Evolutionary conservation across 768 basidiomycete species (phyloP).

Genomic region (Leccinum disarticulatum): DNA sequence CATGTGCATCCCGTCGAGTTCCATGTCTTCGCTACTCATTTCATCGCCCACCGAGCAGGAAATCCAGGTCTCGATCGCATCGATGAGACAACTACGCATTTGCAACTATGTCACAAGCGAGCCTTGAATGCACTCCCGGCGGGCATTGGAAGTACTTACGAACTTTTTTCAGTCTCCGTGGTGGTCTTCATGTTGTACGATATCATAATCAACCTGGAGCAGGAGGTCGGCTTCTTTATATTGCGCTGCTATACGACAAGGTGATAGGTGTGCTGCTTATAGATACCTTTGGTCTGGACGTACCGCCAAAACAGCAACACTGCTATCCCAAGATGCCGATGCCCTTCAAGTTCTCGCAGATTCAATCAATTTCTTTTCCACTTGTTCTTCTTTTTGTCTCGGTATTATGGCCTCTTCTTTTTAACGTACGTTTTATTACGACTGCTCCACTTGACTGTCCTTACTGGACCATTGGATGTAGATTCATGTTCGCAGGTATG

Average conservation of each 20-base stretch:
- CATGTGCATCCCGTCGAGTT: not conserved
- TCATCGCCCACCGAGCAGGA: slow-evolving; percentile 5
- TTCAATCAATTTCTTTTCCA: slow-evolving; percentile 12
- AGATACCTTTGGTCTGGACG: slow-evolving; percentile 22
- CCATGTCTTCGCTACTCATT: slow-evolving; percentile 13
- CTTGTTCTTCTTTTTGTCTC: slow-evolving; percentile 21
- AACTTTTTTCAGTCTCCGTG: slow-evolving; percentile 13
- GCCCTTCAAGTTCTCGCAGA: not conserved
- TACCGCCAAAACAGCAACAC: not conserved
- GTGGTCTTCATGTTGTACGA: slow-evolving; percentile 21
- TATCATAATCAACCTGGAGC: slow-evolving; percentile 20
- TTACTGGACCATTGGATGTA: slow-evolving; percentile 3
- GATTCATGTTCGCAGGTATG: slow-evolving; percentile 19
- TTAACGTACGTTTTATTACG: slow-evolving; percentile 10
- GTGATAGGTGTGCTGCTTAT: not conserved
- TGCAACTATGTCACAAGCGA: slow-evolving; percentile 18
- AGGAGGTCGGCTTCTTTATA: slow-evolving; percentile 11
- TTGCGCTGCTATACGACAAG: not conserved
- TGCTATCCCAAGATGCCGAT: not conserved
- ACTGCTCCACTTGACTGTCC: not conserved
- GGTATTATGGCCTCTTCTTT: slow-evolving; percentile 27
- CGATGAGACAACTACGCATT: slow-evolving; percentile 15
- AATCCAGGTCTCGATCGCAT: not conserved
- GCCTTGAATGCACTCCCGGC: not conserved
- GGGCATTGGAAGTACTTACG: not conserved